phyloP scores from a whole-genome alignment of 805 yeast genomes.

The Sugiyamaella marilandica region DNA sequence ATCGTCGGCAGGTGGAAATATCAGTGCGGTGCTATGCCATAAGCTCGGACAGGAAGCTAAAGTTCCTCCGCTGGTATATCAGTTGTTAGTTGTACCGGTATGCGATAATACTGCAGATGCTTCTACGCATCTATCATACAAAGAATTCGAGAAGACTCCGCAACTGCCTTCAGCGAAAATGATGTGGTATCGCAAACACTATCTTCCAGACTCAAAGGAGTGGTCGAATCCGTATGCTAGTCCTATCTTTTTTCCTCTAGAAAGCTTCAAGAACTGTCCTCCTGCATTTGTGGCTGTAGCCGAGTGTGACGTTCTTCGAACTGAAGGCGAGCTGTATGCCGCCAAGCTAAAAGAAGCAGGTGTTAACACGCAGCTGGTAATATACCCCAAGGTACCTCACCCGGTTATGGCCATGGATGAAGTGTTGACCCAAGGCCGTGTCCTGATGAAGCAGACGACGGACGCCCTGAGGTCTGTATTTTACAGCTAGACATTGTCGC shows the following conservation, averaged over 20 bases:
- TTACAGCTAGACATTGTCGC: slow-evolving; percentile 2
- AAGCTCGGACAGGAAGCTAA: slow-evolving; percentile 29
- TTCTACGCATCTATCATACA: slow-evolving; percentile 36
- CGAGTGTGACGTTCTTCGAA: slow-evolving; percentile 41
- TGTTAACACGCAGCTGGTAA: slow-evolving; percentile 13
- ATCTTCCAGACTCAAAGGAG: slow-evolving; percentile 36
- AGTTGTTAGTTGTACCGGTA: slow-evolving; percentile 39
- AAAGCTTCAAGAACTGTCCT: slow-evolving; percentile 33
- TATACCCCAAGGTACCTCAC: slow-evolving; percentile 44
- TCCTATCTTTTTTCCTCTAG: slow-evolving; percentile 40
- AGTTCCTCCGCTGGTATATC: slow-evolving; percentile 38
- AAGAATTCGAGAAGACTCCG: slow-evolving; percentile 26
- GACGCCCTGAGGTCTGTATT: slow-evolving; percentile 10
- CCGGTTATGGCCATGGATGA: slow-evolving; percentile 46
- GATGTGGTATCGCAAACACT: slow-evolving; percentile 44
- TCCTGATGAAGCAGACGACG: slow-evolving; percentile 12
- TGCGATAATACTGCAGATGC: slow-evolving; percentile 29
- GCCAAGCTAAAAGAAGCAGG: slow-evolving; percentile 39
- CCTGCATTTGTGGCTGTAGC: slow-evolving; percentile 34
- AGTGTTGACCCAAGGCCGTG: slow-evolving; percentile 24
- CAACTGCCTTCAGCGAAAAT: slow-evolving; percentile 45
- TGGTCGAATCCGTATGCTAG: slow-evolving; percentile 36
- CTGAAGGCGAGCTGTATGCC: slow-evolving; percentile 43
- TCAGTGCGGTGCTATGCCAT: slow-evolving; percentile 31
- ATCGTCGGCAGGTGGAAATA: slow-evolving; percentile 43